phyloP scores from a whole-genome alignment of 768 basidiomycete species.

The Hemileccinum rubropunctum region DNA sequence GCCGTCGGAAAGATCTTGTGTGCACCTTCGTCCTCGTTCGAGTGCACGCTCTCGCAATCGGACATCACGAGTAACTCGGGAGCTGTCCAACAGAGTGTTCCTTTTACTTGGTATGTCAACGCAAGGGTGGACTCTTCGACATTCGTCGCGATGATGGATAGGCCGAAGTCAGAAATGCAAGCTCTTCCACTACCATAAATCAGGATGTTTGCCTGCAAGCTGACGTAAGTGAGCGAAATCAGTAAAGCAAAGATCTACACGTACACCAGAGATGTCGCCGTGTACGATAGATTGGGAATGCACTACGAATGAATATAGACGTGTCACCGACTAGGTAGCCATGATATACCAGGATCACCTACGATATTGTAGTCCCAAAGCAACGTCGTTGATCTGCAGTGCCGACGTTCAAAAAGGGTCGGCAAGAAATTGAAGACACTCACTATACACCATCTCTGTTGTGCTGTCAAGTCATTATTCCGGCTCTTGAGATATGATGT shows the following conservation, averaged over 20 bases:
- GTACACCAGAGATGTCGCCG: constrained; percentile 30
- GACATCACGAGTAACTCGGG: constrained; percentile 33
- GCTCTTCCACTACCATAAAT: constrained; percentile 41
- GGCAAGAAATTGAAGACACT: not conserved
- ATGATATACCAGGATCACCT: not conserved
- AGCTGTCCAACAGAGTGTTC: constrained; percentile 51
- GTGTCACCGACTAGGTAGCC: not conserved
- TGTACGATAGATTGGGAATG: constrained; percentile 22
- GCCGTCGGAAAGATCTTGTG: constrained; percentile 11
- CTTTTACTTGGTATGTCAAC: constrained; percentile 30
- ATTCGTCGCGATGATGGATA: constrained; percentile 40
- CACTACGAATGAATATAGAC: constrained; percentile 6
- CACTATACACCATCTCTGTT: constrained; percentile 16
- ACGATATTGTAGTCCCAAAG: constrained; percentile 28
- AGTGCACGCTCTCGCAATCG: not conserved
- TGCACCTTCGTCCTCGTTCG: not conserved
- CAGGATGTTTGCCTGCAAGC: constrained; percentile 42
- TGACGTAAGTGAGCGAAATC: not conserved
- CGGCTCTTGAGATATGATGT: constrained; percentile 19
- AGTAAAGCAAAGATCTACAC: not conserved
- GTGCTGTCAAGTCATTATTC: constrained; percentile 10
- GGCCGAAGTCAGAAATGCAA: constrained; percentile 45
- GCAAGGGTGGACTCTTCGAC: constrained; percentile 32
- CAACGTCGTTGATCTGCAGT: constrained; percentile 24
- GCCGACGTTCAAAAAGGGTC: not conserved